Evolutionary conservation across 2,329 filamentous ascomycete species (phyloP).

Genomic region (Shiraia sp.): DNA sequence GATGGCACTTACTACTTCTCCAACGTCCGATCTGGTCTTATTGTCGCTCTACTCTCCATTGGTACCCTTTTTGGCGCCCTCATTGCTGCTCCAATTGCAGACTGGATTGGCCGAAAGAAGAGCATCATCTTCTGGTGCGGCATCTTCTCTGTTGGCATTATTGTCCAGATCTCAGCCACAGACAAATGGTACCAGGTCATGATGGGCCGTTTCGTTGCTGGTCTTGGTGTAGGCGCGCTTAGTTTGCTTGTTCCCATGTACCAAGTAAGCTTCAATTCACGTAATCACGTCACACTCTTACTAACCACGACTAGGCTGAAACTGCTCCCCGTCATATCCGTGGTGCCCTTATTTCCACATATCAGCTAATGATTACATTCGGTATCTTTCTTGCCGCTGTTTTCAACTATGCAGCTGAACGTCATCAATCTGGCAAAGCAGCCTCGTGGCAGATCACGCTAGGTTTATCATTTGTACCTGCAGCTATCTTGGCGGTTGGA

Average conservation of each 20-base stretch:
- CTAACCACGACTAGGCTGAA: conserved; percentile 50
- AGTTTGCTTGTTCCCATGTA: conserved; percentile 64
- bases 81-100: conserved; percentile 59
- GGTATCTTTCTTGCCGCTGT: conserved; percentile 60
- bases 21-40: conserved; percentile 33
- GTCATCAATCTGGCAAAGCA: conserved; percentile 44
- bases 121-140: conserved; percentile 64
- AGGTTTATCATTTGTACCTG: conserved; percentile 60
- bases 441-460: conserved; percentile 67
- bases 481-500: conserved; percentile 55
- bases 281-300: background rate
- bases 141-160: conserved; percentile 64
- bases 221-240: conserved; percentile 65
- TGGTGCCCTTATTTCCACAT: conserved; percentile 63
- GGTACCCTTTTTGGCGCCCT: conserved; percentile 76
- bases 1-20: conserved; percentile 30
- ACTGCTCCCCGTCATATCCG: conserved; percentile 65
- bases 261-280: conserved; percentile 41
- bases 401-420: conserved; percentile 64
- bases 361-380: conserved; percentile 70
- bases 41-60: conserved; percentile 59
- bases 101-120: conserved; percentile 62
- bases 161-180: conserved; percentile 65
- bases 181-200: conserved; percentile 66
- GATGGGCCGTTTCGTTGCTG: conserved; percentile 63